Conservation (phyloP, 768 basidiomycete genomes). For the Pulveroboletus frians region DNA sequence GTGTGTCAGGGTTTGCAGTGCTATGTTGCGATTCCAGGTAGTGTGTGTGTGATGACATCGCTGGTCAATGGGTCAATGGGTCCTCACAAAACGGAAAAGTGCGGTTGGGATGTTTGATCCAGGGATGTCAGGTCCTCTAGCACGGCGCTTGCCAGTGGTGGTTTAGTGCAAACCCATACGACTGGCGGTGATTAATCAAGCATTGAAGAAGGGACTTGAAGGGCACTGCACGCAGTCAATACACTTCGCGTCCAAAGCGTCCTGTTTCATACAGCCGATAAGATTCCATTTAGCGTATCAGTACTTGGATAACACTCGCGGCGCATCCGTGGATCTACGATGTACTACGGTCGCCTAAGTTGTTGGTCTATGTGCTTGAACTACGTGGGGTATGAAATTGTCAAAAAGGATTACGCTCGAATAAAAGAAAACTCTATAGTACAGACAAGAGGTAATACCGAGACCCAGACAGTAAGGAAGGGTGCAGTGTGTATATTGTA, state of each 20-base stretch:
- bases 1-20: constrained; percentile 26
- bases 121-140: neutral
- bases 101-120: neutral
- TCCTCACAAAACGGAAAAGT: neutral
- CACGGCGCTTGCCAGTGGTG: neutral
- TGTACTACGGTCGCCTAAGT: neutral
- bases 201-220: neutral
- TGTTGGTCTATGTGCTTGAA: neutral
- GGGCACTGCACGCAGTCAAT: neutral
- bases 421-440: neutral
- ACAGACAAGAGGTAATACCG: neutral
- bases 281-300: neutral
- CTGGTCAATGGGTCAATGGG: neutral
- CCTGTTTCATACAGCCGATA: neutral
- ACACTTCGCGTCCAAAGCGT: neutral
- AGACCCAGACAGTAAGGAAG: neutral
- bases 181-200: neutral
- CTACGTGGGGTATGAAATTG: neutral
- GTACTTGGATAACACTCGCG: neutral
- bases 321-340: neutral
- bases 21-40: constrained; percentile 14
- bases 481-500: neutral
- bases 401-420: neutral
- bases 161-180: neutral
- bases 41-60: constrained; percentile 14